Percentiles rank a stretch among this genome's conserved stretches.
phyloP scores from a whole-genome alignment of 2,329 filamentous ascomycete genomes.

The Cladorrhinum sp. region DNA sequence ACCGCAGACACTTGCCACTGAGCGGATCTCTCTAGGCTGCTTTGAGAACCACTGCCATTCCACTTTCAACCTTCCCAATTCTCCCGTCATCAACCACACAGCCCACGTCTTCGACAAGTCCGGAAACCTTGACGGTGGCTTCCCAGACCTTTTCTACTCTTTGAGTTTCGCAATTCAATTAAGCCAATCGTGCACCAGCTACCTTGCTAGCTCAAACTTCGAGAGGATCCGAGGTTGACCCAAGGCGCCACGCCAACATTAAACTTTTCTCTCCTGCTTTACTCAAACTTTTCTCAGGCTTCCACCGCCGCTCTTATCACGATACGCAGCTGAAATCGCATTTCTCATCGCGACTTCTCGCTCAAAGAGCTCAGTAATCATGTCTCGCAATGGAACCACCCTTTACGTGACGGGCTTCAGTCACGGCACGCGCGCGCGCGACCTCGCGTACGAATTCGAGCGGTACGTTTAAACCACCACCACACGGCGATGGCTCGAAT shows the following conservation, averaged over 20 bases:
- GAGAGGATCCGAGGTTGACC: not conserved
- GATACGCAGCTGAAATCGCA: not conserved
- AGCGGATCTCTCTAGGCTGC: slow-evolving; percentile 14
- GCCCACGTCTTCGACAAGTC: slow-evolving; percentile 3
- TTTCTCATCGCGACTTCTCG: slow-evolving; percentile 2
- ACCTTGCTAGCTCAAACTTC: not conserved
- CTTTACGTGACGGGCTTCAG: slow-evolving; percentile 99
- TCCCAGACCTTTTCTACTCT: slow-evolving; percentile 3
- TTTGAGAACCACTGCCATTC: slow-evolving; percentile 17
- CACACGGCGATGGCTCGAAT: slow-evolving; percentile 46
- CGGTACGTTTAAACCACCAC: slow-evolving; percentile 72
- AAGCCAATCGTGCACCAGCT: not conserved
- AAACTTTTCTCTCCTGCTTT: not conserved
- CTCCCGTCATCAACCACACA: slow-evolving; percentile 14
- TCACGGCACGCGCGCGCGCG: slow-evolving; percentile 96
- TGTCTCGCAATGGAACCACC: slow-evolving; percentile 92
- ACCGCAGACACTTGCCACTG: not conserved
- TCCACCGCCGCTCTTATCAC: not conserved
- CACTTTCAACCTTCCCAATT: slow-evolving; percentile 19
- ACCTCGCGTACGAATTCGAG: slow-evolving; percentile 99
- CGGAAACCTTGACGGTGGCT: slow-evolving; percentile 12
- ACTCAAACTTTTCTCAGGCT: slow-evolving; percentile 12
- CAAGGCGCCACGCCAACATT: not conserved
- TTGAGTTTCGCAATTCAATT: slow-evolving; percentile 11
- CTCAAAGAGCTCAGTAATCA: slow-evolving; percentile 39